phyloP scores from a whole-genome alignment of 768 basidiomycete species.

The Sarcodon sp. region DNA sequence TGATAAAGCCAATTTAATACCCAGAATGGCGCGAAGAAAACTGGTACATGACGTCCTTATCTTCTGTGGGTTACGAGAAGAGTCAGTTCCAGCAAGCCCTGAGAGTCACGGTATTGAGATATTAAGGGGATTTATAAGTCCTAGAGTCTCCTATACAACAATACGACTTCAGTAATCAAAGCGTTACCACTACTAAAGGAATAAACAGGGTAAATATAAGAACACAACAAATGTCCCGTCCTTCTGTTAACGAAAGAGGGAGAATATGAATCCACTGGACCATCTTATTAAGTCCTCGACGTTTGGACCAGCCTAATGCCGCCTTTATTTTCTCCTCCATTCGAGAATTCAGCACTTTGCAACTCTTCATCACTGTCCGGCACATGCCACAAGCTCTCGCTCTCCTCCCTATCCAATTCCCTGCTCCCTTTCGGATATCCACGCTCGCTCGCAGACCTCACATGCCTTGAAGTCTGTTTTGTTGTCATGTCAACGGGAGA shows the following conservation, averaged over 20 bases:
- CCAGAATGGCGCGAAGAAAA: too few species aligned
- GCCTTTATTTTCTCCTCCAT: not conserved
- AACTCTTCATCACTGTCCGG: constrained; percentile 6
- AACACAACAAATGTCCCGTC: too few species aligned
- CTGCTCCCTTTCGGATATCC: constrained; percentile 13
- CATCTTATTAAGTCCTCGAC: not conserved
- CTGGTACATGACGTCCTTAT: too few species aligned
- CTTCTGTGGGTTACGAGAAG: too few species aligned
- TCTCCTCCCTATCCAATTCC: constrained; percentile 16
- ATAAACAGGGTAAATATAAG: too few species aligned
- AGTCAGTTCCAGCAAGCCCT: too few species aligned
- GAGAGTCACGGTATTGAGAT: too few species aligned
- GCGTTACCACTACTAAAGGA: too few species aligned
- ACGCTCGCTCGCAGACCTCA: constrained; percentile 5
- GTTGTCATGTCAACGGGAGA: constrained; percentile 4
- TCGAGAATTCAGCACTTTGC: not conserved
- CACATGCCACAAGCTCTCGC: constrained; percentile 12
- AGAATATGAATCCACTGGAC: not conserved
- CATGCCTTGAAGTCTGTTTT: not conserved
- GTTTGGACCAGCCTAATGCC: not conserved
- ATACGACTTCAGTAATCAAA: too few species aligned
- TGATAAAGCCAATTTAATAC: too few species aligned
- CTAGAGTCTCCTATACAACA: too few species aligned
- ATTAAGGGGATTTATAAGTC: too few species aligned
- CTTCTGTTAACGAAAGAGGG: not conserved